phyloP scores from a whole-genome alignment of 225 moss, liverwort and hornwort species.

The Neckera pumila region DNA sequence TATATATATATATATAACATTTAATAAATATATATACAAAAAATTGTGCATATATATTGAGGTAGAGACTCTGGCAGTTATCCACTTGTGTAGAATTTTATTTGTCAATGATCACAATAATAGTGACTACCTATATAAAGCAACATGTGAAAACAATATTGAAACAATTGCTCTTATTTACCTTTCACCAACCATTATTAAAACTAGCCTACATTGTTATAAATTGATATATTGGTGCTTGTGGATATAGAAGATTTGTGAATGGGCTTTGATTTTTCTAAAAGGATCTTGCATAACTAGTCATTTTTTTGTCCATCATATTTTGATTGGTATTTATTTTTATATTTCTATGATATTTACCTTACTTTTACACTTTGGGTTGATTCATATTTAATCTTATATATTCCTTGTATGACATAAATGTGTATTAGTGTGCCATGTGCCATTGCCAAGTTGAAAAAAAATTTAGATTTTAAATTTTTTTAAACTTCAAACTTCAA shows the following conservation, averaged over 20 bases:
- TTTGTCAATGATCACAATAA: no score
- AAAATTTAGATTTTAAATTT: no score
- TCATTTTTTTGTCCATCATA: neutral
- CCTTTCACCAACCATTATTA: no score
- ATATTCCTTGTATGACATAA: neutral
- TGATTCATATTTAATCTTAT: neutral
- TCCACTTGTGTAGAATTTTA: rapidly evolving
- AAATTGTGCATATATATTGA: neutral
- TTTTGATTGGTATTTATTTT: neutral
- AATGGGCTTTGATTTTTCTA: neutral
- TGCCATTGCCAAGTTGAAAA: no score
- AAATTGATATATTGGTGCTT: neutral
- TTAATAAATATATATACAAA: neutral
- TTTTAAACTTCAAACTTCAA: no score
- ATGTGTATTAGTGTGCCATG: no score
- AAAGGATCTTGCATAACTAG: neutral
- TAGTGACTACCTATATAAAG: neutral
- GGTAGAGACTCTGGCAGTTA: neutral
- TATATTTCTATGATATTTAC: neutral
- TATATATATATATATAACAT: no score
- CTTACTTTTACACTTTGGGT: neutral
- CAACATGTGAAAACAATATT: neutral
- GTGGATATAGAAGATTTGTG: rapidly evolving
- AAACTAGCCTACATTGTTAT: neutral
- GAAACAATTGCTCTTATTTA: neutral